Evolutionary conservation across 805 yeast genomes (phyloP), one percentile per base, ranked within the genome.

Genomic region (Metschnikowia cerradonensis): DNA sequence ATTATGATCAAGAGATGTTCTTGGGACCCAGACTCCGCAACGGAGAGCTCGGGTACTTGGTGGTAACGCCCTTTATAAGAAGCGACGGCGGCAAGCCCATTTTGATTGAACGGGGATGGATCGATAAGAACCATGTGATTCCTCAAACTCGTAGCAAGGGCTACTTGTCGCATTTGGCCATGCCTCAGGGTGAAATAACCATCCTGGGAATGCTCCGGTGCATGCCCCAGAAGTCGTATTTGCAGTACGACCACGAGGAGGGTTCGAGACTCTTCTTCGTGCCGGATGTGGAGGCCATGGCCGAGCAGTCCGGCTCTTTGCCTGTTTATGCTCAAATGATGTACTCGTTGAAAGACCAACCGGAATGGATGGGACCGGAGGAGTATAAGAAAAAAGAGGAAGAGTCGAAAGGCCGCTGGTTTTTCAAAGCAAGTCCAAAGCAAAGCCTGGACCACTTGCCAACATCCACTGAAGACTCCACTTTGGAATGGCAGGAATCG

Each of bases 71-170:
- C 11, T 81, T 94, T 60, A 78, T 82, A 22, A 80, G 96, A 53
- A 72, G 81, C 3, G 83, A 81, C 53, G 88, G 90, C 22, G 94
- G 90, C 1, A 79, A 84, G 44, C 91, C 88, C 48, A 73, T 94
- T 15, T 71, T 94, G 48, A 78, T 94, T 30, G 95, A 89, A 65
- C 79, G 99, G 57, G 99, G 99, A 14, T 94, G 97, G 96, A 82
- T 94, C 42, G 71, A 81, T 23, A 90, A 86, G 57, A 87, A 82
- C 13, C 81, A 81, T 54, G 80, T 81, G 49, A 67, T 68, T 65
- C 96, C 75, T 52, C 76, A 51, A 57, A 74, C 57, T 59, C 87
- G 81, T 52, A 68, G 68, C 11, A 52, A 60, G 15, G 76, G 75
- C 6, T 72, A 73, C 54, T 74, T 91, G 51, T 77, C 80, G 20